Percentiles rank a stretch among this genome's conserved stretches.
Conservation (phyloP, 2,329 filamentous ascomycete genomes). For the Ophiostoma quercus region DNA sequence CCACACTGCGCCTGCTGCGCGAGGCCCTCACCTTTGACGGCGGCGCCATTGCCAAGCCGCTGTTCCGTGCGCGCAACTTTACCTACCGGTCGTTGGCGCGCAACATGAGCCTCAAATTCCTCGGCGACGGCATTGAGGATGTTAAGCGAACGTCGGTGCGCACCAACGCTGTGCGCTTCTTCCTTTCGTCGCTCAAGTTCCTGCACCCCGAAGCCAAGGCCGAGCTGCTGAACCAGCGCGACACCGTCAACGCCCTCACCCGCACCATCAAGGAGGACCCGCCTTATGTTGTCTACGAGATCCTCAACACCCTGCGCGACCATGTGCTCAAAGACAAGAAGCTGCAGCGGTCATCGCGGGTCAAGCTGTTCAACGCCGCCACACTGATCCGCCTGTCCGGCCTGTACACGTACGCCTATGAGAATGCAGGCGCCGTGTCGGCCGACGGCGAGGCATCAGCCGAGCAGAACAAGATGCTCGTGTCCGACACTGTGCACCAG, state of each 20-base stretch:
- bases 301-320: constrained; percentile 64
- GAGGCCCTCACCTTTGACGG: constrained; percentile 85
- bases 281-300: constrained; percentile 66
- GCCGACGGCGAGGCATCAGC: background rate
- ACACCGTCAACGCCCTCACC: constrained; percentile 64
- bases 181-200: constrained; percentile 73
- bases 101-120: constrained; percentile 67
- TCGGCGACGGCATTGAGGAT: constrained; percentile 57
- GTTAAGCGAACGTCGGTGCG: constrained; percentile 69
- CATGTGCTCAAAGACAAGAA: constrained; percentile 70
- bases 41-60: constrained; percentile 67
- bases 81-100: constrained; percentile 75
- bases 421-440: constrained; percentile 55
- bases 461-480: constrained; percentile 39
- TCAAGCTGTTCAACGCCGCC: constrained; percentile 66
- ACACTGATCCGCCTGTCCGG: constrained; percentile 67
- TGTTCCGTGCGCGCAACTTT: constrained; percentile 72
- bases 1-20: constrained; percentile 75
- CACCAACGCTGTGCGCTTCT: constrained; percentile 74
- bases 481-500: constrained; percentile 66
- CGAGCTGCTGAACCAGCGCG: constrained; percentile 74
- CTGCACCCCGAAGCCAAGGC: constrained; percentile 71
- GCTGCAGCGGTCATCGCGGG: constrained; percentile 68
- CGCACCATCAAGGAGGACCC: constrained; percentile 74
- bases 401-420: constrained; percentile 60